phyloP scores from a whole-genome alignment of 805 yeast species.

The Lipomyces yamadae region DNA sequence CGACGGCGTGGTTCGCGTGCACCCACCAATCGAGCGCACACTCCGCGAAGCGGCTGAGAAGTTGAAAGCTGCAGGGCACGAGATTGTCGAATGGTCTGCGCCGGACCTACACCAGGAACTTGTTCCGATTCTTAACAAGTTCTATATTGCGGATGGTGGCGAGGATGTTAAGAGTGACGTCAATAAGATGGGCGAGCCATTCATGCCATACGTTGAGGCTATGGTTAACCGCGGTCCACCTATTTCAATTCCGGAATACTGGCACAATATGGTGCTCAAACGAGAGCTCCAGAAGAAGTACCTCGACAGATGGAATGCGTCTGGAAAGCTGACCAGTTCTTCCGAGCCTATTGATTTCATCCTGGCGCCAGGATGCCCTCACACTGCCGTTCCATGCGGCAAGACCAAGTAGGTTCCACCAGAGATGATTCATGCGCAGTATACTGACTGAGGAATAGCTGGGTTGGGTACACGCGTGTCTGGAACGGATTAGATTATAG shows the following conservation, averaged over 20 bases:
- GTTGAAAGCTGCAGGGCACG: conserved; percentile 62
- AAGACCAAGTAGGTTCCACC: conserved; percentile 44
- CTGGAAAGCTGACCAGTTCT: conserved; percentile 46
- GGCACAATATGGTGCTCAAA: conserved; percentile 36
- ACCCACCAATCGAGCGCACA: conserved; percentile 60
- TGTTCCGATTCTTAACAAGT: conserved; percentile 45
- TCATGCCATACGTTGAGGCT: conserved; percentile 49
- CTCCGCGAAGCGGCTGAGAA: conserved; percentile 59
- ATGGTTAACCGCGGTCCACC: conserved; percentile 44
- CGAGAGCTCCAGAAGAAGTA: conserved; percentile 50
- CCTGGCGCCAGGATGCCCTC: conserved; percentile 55
- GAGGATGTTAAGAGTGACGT: conserved; percentile 44
- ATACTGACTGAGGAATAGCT: conserved; percentile 12
- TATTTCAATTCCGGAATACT: conserved; percentile 49
- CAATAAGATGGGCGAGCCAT: conserved; percentile 52
- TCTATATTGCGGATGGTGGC: conserved; percentile 57
- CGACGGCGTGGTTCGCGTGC: conserved; percentile 56
- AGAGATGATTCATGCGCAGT: too few relatives aligned
- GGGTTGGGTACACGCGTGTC: conserved; percentile 41
- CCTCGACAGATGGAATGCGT: conserved; percentile 52
- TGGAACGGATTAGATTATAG: conserved; percentile 42
- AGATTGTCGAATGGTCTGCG: conserved; percentile 57
- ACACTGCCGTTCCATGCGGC: conserved; percentile 49
- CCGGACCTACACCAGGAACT: conserved; percentile 45
- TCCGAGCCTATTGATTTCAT: conserved; percentile 56